Evolutionary conservation across 768 basidiomycete species (phyloP).

Genomic region (Psilocybe subaeruginosa): DNA sequence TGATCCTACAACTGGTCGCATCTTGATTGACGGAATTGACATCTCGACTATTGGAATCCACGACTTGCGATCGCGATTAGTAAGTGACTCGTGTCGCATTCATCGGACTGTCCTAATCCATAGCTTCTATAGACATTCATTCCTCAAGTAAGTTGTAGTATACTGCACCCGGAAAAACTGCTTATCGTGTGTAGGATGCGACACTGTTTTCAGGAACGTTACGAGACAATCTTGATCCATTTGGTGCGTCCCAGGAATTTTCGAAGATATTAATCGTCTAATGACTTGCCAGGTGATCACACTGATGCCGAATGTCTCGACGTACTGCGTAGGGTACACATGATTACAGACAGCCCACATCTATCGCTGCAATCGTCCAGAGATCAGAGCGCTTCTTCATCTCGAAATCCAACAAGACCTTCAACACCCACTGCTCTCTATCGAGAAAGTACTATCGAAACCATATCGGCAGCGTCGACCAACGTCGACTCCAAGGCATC

Average conservation of each 20-base stretch:
- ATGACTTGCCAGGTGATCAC: slow-evolving; percentile 58
- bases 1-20: slow-evolving; percentile 75
- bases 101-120: slow-evolving; percentile 1
- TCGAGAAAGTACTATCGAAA: slow-evolving; percentile 31
- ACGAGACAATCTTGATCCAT: slow-evolving; percentile 76
- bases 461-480: slow-evolving; percentile 47
- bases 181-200: slow-evolving; percentile 49
- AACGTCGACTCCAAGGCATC: slow-evolving; percentile 59
- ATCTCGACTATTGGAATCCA: slow-evolving; percentile 84
- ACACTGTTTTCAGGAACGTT: slow-evolving; percentile 82
- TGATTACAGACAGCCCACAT: slow-evolving; percentile 58
- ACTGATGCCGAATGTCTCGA: slow-evolving; percentile 81
- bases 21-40: slow-evolving; percentile 87
- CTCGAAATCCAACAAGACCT: slow-evolving; percentile 47
- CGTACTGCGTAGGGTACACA: slow-evolving; percentile 80
- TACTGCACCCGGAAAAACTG: not conserved
- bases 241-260: slow-evolving; percentile 40
- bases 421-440: slow-evolving; percentile 39
- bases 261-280: not conserved
- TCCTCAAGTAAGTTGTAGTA: slow-evolving; percentile 49
- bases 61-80: slow-evolving; percentile 77
- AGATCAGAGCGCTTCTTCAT: slow-evolving; percentile 47
- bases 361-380: slow-evolving; percentile 43
- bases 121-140: slow-evolving; percentile 66
- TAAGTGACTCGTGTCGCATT: slow-evolving; percentile 32